A percentile compares a stretch with the other conserved stretches of the same genome.
These are phyloP conservation scores for Populus tomentosa DNA, from an alignment of 441 rosid species.

Conservation along the genomic window DNA sequence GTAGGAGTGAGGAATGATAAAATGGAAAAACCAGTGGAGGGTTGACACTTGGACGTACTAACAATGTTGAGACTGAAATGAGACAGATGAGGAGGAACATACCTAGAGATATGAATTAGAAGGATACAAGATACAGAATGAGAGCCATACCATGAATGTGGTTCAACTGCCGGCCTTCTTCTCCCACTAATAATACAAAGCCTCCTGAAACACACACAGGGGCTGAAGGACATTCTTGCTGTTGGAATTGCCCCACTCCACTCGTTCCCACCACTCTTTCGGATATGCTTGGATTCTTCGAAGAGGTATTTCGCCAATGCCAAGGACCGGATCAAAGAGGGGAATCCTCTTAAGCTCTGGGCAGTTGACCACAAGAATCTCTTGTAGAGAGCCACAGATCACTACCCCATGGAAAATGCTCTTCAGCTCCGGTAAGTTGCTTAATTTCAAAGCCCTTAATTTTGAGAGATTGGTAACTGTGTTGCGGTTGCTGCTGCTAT, in stretches of 20 bases:
- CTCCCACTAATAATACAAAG: not conserved
- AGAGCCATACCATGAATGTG: too few species aligned
- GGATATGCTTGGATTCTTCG: not conserved
- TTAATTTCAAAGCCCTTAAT: not conserved
- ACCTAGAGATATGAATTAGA: not conserved
- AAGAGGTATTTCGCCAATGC: not conserved
- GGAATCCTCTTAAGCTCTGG: not conserved
- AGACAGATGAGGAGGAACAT: not conserved
- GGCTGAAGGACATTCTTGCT: not conserved
- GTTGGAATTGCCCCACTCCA: not conserved
- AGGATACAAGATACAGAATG: not conserved
- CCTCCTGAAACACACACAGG: not conserved
- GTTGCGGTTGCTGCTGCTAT: not conserved
- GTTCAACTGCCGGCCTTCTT: not conserved
- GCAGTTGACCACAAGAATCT: not conserved
- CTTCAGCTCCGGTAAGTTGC: not conserved
- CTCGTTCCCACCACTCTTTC: not conserved
- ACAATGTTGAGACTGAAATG: not conserved
- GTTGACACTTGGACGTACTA: not conserved
- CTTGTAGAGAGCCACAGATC: slow-evolving; percentile 10
- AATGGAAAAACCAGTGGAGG: not conserved
- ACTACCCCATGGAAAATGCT: slow-evolving; percentile 14
- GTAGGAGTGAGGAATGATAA: not conserved
- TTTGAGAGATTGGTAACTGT: slow-evolving; percentile 11
- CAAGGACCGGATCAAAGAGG: not conserved